Conservation (phyloP, 2,329 filamentous ascomycete species). For the Tolypocladium cylindrosporum region DNA sequence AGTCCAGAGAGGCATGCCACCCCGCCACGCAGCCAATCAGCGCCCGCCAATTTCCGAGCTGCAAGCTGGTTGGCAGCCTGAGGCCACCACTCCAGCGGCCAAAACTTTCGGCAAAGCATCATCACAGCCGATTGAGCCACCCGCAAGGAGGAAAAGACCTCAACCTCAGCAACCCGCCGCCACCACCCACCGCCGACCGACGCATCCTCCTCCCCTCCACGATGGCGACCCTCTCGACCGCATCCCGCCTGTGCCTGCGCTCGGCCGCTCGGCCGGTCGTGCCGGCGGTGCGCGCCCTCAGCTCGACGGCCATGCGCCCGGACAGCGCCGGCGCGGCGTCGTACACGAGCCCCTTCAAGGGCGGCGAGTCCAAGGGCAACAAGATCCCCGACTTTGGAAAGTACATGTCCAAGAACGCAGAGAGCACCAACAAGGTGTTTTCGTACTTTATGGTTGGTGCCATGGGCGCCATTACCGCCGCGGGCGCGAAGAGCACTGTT, state of each 20-base stretch:
- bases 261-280: constrained; percentile 31
- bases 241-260: constrained; percentile 62
- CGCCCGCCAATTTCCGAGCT: constrained; percentile 35
- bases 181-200: constrained; percentile 12
- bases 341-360: constrained; percentile 57
- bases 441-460: constrained; percentile 98
- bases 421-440: constrained; percentile 75
- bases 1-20: constrained; percentile 15
- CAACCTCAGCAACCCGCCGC: constrained; percentile 22
- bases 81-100: constrained; percentile 27
- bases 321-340: constrained; percentile 36
- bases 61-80: constrained; percentile 24
- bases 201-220: constrained; percentile 12
- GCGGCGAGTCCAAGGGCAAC: constrained; percentile 44
- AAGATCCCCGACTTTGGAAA: constrained; percentile 84
- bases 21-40: constrained; percentile 30
- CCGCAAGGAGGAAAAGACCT: constrained; percentile 35
- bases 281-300: constrained; percentile 42
- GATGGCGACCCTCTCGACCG: constrained; percentile 61
- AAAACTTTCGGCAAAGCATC: constrained; percentile 34
- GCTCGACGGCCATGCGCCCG: constrained; percentile 40
- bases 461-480: constrained; percentile 82
- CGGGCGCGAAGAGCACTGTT: constrained; percentile 94
- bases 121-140: constrained; percentile 19
- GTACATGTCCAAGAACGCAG: constrained; percentile 63